Percentiles rank a stretch among this genome's conserved stretches.
Conservation (phyloP, 176 grass and related monocot species). For the Triticum turgidum region DNA sequence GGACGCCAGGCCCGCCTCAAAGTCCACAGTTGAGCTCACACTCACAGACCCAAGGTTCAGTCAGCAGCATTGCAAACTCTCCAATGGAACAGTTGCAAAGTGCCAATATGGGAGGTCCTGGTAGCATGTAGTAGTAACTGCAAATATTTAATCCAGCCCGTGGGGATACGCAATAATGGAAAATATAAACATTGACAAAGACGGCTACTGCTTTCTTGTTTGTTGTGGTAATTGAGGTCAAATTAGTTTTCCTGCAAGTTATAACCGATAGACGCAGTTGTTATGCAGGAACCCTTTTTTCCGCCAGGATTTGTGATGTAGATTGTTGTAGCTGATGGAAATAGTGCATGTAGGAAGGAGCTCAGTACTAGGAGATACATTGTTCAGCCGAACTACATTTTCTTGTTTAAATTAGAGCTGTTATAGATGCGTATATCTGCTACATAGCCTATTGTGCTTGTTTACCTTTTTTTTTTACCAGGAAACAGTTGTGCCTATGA, state of each 20-base stretch:
- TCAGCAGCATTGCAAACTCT: conserved; percentile 85
- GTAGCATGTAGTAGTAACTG: conserved; percentile 38
- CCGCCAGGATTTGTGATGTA: conserved; percentile 26
- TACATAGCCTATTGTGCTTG: background rate
- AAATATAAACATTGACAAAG: conserved; percentile 18
- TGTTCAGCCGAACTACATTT: conserved; percentile 8
- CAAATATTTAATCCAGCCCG: conserved; percentile 16
- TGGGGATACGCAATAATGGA: conserved; percentile 25
- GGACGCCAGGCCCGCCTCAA: conserved; percentile 62
- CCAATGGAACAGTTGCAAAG: conserved; percentile 98
- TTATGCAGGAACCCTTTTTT: background rate
- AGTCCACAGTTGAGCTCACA: conserved; percentile 96
- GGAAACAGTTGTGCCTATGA: background rate
- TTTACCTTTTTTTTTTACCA: background rate
- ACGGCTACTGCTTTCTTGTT: conserved; percentile 10
- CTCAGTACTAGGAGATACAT: background rate
- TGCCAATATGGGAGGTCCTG: conserved; percentile 56
- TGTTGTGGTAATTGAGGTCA: conserved; percentile 34
- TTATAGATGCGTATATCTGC: conserved; percentile 6
- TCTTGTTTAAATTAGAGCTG: conserved; percentile 2
- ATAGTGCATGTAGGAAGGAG: background rate
- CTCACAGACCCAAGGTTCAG: conserved; percentile 89
- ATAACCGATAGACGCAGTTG: conserved; percentile 31
- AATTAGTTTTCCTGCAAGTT: conserved; percentile 33
- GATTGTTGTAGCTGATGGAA: conserved; percentile 29